Evolutionary conservation across 768 basidiomycete genomes (phyloP), one percentile per base, ranked within the genome.

Genomic region (Mycena crocata): DNA sequence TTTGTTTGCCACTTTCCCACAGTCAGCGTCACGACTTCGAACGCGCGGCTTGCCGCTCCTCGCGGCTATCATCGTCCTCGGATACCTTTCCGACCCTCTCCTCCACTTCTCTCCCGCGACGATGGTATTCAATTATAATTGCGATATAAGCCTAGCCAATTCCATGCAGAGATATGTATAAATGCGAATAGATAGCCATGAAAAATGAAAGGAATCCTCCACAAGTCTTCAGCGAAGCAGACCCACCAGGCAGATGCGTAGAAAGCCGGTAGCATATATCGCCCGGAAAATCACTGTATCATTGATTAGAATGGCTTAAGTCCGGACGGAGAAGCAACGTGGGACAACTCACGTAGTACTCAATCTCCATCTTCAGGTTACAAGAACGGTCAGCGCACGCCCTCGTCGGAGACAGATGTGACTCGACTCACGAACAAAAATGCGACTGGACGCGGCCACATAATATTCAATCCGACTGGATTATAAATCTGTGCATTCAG

Each of bases 341-440:
- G 68, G 45, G 15, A 86, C n/a, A n/a, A n/a, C 92, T 81, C 59
- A 93, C 92, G 79, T 95, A 96, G 81, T 95, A 96, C 74, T 98
- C 96, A 64, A 98, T 93, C 82, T 98, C 96, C 72, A 98, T 85
- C 96, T 98, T 72, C 49, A 49, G 32, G 13, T 28, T 28, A 17
- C 9, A 40, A 57, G 19, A 2, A 14, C 17, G 8, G 64, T 60
- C 49, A 61, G 64, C 66, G 30, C 7, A 42, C 58, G 65, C 23
- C 13, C 14, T 51, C 35, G 32, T 67, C 67, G 64, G 66, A 52
- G 52, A 57, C 31, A 9, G 17, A 12, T 21, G 15, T 5, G 39
- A 26, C 44, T 26, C 32, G 37, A 92, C 96, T 79, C 76, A 98
- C 97, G 80, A 93, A 99, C 71, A 98, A 84, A 77, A 96, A 96